Percentiles rank a stretch among this genome's conserved stretches.
Evolutionary conservation across 768 basidiomycete species (phyloP).

Genomic region (Trametes cinnabarina): DNA sequence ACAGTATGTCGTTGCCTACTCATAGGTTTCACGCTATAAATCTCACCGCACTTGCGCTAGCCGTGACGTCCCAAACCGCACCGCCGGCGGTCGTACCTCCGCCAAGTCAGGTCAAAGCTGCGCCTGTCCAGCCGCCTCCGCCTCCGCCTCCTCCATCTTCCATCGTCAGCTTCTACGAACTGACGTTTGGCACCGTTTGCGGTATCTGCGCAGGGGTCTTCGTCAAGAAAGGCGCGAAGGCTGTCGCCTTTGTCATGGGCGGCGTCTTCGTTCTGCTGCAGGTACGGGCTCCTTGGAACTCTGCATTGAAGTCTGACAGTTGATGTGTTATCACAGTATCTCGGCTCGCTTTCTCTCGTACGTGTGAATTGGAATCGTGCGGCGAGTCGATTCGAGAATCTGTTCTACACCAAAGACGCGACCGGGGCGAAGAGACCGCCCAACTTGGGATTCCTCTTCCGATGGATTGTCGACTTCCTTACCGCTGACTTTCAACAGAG

Average conservation of each 20-base stretch:
- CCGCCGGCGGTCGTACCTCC: background rate
- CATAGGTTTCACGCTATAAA: background rate
- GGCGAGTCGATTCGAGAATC: conserved; percentile 63
- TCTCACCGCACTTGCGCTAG: background rate
- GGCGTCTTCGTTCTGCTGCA: conserved; percentile 89
- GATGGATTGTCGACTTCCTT: conserved; percentile 72
- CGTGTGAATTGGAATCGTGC: conserved; percentile 78
- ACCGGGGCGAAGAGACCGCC: conserved; percentile 57
- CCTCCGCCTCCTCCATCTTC: conserved; percentile 56
- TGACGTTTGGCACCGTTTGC: conserved; percentile 84
- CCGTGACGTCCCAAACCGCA: conserved; percentile 5
- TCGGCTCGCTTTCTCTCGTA: conserved; percentile 69
- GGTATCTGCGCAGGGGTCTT: conserved; percentile 92
- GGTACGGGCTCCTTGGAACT: conserved; percentile 42
- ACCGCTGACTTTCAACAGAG: conserved; percentile 91
- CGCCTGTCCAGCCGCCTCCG: conserved; percentile 6
- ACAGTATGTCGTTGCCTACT: conserved; percentile 40
- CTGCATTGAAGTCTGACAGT: background rate
- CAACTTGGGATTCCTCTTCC: conserved; percentile 63
- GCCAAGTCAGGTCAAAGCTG: conserved; percentile 1
- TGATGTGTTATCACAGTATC: conserved; percentile 54
- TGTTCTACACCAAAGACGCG: conserved; percentile 65
- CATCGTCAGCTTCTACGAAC: conserved; percentile 75
- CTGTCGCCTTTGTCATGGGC: conserved; percentile 82
- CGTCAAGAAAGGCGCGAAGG: conserved; percentile 90